A percentile compares a stretch with the other conserved stretches of the same genome.
Conservation (phyloP, 1,284 basidiomycete species). For the Gomphus bonarii region DNA sequence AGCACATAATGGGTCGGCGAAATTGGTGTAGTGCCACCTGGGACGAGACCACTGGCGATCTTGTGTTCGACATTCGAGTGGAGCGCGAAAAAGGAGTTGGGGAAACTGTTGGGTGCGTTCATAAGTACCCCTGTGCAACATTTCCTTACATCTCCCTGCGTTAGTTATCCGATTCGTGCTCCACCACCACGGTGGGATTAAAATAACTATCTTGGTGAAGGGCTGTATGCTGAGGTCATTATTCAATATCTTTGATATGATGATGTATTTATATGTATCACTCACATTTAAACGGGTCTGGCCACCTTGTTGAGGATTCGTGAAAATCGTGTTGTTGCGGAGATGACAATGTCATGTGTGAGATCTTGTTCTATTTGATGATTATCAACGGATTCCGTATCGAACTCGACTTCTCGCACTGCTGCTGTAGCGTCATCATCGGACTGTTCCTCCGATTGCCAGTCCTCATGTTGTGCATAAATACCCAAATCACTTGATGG, state of each 20-base stretch:
- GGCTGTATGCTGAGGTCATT: not conserved
- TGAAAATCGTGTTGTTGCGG: not conserved
- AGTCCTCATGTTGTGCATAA: not conserved
- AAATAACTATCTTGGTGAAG: not conserved
- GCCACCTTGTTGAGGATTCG: slow-evolving; percentile 4
- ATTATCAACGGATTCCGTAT: not conserved
- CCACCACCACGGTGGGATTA: slow-evolving; percentile 19
- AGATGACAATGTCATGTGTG: not conserved
- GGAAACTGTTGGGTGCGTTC: slow-evolving; percentile 56
- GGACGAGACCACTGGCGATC: slow-evolving; percentile 47
- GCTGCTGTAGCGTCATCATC: not conserved
- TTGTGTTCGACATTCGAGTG: slow-evolving; percentile 83
- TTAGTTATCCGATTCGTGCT: slow-evolving; percentile 18
- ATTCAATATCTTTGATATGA: not conserved
- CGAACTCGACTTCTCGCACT: not conserved
- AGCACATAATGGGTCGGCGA: slow-evolving; percentile 75
- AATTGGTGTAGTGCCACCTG: slow-evolving; percentile 84
- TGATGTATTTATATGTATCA: not conserved
- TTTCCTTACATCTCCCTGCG: not conserved
- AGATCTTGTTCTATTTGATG: not conserved
- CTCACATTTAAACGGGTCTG: not conserved
- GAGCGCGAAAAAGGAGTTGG: slow-evolving; percentile 78
- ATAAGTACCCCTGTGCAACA: not conserved
- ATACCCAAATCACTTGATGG: slow-evolving; percentile 2
- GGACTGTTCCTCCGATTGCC: slow-evolving; percentile 3